A percentile compares a stretch with the other conserved stretches of the same genome.
These are phyloP conservation scores for Mortierella sp. DNA, from an alignment of 371 early-diverging fungal genomes.

Conservation along the genomic window DNA sequence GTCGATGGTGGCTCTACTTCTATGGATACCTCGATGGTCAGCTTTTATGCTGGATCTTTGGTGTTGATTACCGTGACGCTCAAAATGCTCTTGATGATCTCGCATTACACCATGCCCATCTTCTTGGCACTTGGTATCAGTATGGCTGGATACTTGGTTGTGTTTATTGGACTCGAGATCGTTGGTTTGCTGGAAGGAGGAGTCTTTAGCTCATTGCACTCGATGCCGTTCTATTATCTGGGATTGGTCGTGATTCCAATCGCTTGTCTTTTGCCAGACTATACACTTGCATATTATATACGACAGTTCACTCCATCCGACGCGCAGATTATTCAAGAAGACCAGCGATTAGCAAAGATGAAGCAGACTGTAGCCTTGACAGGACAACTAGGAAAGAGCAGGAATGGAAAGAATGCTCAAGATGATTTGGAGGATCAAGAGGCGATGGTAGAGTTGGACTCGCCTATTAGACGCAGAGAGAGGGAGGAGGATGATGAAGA, in stretches of 20 bases:
- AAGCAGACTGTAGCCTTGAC: conserved; percentile 12
- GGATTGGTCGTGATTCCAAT: conserved; percentile 45
- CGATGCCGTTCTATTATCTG: conserved; percentile 47
- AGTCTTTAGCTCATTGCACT: conserved; percentile 37
- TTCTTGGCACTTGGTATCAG: conserved; percentile 34
- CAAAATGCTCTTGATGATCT: conserved; percentile 56
- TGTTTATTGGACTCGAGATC: conserved; percentile 44
- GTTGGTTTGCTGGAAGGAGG: conserved; percentile 41
- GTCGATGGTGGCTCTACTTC: conserved; percentile 16
- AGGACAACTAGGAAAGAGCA: background rate
- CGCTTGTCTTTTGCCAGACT: conserved; percentile 49
- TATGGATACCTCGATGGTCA: conserved; percentile 40
- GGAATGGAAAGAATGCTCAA: conserved; percentile 20
- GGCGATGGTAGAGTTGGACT: conserved; percentile 35
- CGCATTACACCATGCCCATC: conserved; percentile 46
- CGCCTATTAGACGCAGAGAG: background rate
- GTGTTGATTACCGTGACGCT: conserved; percentile 52
- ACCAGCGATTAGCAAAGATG: conserved; percentile 37
- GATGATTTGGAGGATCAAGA: conserved; percentile 33
- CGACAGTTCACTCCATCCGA: conserved; percentile 53
- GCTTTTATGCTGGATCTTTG: conserved; percentile 49
- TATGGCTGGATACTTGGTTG: conserved; percentile 40
- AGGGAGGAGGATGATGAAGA: conserved; percentile 14
- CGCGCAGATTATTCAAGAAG: conserved; percentile 56
- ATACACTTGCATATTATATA: conserved; percentile 31